phyloP scores from a whole-genome alignment of 345 rosid species.

The Raphanus sativus region DNA sequence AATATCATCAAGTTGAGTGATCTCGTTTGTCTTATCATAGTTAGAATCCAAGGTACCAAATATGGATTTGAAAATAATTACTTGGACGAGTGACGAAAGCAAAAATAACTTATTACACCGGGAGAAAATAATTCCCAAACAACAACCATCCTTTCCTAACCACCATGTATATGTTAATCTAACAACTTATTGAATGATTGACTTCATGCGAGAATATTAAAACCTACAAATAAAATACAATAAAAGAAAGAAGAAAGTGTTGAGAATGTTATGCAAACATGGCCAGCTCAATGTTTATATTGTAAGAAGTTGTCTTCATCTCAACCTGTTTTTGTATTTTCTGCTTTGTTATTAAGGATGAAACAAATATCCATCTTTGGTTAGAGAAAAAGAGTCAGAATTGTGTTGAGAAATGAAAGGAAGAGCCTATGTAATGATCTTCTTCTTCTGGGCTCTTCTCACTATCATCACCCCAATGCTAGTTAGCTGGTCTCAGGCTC shows the following conservation, averaged over 20 bases:
- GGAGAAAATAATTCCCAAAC: conserved; percentile 15
- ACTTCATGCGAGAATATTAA: conserved; percentile 37
- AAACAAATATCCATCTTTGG: conserved; percentile 27
- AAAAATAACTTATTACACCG: not conserved
- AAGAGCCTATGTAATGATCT: conserved; percentile 68
- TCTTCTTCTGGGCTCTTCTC: conserved; percentile 94
- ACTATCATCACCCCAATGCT: conserved; percentile 84
- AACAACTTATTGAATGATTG: conserved; percentile 21
- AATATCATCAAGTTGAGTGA: not conserved
- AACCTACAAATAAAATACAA: conserved; percentile 5
- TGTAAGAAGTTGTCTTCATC: conserved; percentile 35
- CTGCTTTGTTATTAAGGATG: conserved; percentile 21
- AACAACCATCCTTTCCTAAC: conserved; percentile 29
- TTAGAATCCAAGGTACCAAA: not conserved
- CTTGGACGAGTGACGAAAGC: conserved; percentile 3
- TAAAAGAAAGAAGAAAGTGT: conserved; percentile 26
- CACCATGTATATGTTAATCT: conserved; percentile 26
- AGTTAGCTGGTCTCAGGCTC: conserved; percentile 69
- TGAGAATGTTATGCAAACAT: conserved; percentile 42
- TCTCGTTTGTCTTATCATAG: not conserved
- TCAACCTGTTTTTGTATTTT: conserved; percentile 28
- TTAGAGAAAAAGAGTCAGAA: not conserved
- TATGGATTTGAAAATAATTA: conserved; percentile 4
- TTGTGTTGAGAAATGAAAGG: conserved; percentile 53
- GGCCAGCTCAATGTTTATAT: conserved; percentile 39